phyloP scores from a whole-genome alignment of 75 land plant genomes.

The Gnetum montanum region DNA sequence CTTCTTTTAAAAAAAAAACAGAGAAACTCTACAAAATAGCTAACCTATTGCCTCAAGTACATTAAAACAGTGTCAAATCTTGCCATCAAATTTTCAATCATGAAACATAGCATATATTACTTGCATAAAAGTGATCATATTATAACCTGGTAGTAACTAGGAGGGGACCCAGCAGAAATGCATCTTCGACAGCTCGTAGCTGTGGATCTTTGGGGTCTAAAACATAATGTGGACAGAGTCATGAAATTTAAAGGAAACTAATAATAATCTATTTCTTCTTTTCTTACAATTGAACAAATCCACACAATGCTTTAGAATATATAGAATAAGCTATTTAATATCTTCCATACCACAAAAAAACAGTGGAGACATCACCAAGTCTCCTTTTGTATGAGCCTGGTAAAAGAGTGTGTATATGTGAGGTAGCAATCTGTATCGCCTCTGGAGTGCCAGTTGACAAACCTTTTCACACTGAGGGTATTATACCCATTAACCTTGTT shows the following conservation, averaged over 20 bases:
- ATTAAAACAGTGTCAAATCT: too few species aligned
- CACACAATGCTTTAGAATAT: not conserved
- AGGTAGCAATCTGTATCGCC: slow-evolving; percentile 82
- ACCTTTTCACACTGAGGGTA: slow-evolving; percentile 78
- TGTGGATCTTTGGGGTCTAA: slow-evolving; percentile 74
- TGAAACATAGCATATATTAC: too few species aligned
- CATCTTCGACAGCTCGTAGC: slow-evolving; percentile 60
- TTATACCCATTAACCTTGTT: not conserved
- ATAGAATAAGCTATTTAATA: too few species aligned
- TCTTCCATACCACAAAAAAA: slow-evolving; percentile 89
- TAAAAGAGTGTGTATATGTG: slow-evolving; percentile 86
- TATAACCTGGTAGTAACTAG: slow-evolving; percentile 80
- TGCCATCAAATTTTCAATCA: too few species aligned
- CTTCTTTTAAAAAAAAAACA: not conserved
- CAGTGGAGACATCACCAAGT: slow-evolving; percentile 62
- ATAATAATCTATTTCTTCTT: not conserved
- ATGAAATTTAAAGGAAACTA: too few species aligned
- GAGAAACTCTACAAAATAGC: not conserved
- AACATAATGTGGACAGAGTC: slow-evolving; percentile 3
- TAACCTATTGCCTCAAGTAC: too few species aligned
- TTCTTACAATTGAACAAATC: not conserved
- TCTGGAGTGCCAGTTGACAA: slow-evolving; percentile 71
- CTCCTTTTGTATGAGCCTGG: slow-evolving; percentile 67
- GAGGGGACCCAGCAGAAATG: slow-evolving; percentile 75
- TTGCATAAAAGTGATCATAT: too few species aligned